These are phyloP conservation scores for Albugo laibachii DNA, from an alignment of 352 stramenopile species.

Conservation along the genomic window DNA sequence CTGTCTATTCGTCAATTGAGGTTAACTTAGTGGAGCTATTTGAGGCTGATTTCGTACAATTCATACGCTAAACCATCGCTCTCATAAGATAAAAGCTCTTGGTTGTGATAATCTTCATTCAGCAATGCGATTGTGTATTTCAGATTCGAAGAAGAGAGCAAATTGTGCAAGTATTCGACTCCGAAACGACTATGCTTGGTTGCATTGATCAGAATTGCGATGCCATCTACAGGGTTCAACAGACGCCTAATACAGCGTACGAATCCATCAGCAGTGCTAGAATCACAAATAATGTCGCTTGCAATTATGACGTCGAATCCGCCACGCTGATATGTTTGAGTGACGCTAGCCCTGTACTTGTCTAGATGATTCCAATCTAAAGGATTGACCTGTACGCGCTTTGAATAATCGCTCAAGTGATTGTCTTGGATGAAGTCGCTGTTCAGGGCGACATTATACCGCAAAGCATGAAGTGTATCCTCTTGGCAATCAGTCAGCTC, in stretches of 20 bases:
- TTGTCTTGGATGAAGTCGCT: constrained; percentile 43
- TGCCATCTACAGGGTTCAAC: constrained; percentile 9
- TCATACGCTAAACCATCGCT: too few relatives aligned
- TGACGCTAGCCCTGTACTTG: constrained; percentile 19
- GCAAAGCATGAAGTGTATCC: constrained; percentile 49
- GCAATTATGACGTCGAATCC: constrained; percentile 64
- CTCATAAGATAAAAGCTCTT: too few relatives aligned
- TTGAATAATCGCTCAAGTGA: constrained; percentile 7
- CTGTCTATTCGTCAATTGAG: too few relatives aligned
- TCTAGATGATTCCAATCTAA: constrained; percentile 65
- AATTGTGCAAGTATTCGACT: constrained; percentile 42
- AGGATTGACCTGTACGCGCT: constrained; percentile 13
- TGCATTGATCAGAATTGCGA: constrained; percentile 40
- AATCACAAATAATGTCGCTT: constrained; percentile 77
- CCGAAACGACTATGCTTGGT: constrained; percentile 76
- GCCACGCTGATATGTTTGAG: constrained; percentile 2
- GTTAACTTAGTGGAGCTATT: too few relatives aligned
- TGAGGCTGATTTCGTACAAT: too few relatives aligned
- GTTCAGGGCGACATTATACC: constrained; percentile 70
- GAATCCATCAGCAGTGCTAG: constrained; percentile 73
- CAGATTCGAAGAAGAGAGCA: constrained; percentile 39
- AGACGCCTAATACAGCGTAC: constrained; percentile 48
- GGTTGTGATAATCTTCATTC: too few relatives aligned
- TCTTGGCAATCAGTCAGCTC: constrained; percentile 71
- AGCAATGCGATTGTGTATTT: constrained; percentile 9